A percentile compares a stretch with the other conserved stretches of the same genome.
Evolutionary conservation across 768 basidiomycete species (phyloP).

Genomic region (Pleurotus sapidus): DNA sequence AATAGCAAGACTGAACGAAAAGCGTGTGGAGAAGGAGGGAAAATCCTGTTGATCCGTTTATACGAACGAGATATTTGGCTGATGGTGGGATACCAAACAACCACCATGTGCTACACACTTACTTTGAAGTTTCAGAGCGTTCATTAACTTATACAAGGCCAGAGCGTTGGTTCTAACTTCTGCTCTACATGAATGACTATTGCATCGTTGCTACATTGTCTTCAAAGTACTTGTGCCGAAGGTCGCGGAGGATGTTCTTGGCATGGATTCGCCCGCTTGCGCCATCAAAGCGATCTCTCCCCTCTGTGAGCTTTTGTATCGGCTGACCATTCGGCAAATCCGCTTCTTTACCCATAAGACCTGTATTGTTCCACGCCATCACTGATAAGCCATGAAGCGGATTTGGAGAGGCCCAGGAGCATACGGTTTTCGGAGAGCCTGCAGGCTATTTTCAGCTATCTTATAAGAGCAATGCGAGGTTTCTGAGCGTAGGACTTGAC

Average conservation of each 20-base stretch:
- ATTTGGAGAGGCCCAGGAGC: slow-evolving; percentile 1
- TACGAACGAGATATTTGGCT: not conserved
- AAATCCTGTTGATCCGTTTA: not conserved
- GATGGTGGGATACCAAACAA: not conserved
- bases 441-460: slow-evolving; percentile 3
- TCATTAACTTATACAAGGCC: no score
- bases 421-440: not conserved
- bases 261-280: not conserved
- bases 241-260: slow-evolving; percentile 1
- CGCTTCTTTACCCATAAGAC: slow-evolving; percentile 7
- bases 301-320: not conserved
- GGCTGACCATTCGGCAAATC: slow-evolving; percentile 1
- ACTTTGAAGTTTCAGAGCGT: not conserved
- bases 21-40: not conserved
- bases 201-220: not conserved
- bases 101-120: not conserved
- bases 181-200: not conserved
- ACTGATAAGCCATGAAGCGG: slow-evolving; percentile 5
- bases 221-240: not conserved
- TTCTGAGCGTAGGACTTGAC: not conserved
- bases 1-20: slow-evolving; percentile 11
- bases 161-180: no score
- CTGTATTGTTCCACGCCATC: not conserved
- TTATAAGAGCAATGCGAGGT: slow-evolving; percentile 3
- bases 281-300: not conserved